Evolutionary conservation across 2,329 filamentous ascomycete species (phyloP), one percentile per base, ranked within the genome.

Genomic region (Zasmidium angulare): DNA sequence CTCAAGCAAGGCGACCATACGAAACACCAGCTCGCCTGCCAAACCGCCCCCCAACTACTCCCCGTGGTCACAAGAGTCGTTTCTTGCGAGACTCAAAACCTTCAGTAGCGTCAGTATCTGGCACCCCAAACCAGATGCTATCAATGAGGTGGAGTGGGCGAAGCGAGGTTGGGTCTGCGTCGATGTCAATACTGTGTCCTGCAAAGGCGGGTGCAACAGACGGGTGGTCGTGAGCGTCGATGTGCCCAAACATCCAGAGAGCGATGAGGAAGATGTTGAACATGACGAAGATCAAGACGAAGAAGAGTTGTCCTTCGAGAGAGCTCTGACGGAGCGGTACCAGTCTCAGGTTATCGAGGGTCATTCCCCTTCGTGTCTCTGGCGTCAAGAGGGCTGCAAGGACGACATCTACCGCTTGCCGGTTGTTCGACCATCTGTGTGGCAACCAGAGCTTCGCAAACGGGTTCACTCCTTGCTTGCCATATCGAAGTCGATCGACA

Each of bases 131-230:
- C 93, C 95, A 0, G 85, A 93, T 54, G 82, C 81, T 31, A 87
- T 98, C 67, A 91, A 86, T 71, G 95, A 98, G 76, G 87, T 97
- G 7, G 89, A 92, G 73, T 99, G 95, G 95, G 93, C 93, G 0
- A 96, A 93, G 79, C 81, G 90, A 59, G 93, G 93, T 0, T 99
- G 95, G 93, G 82, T 88, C 2, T 97, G 93, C 69, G 86, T 89
- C 49, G 89, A 89, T 67, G 86, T 87, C 64, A 92, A 96, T 75
- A 89, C 89, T 2, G 91, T 98, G 17, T 86, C 87, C 19, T 99
- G 95, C 73, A 82, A 80, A 46, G 87, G 89, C 46, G 86, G 93
- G 1, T 99, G 95, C 71, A 88, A 89, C 71, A 88, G 89, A 68
- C 90, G 96, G 68, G 81, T 97, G 46, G 84, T 95, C 3, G 89